Evolutionary conservation across 306 rosid genomes (phyloP).

Genomic region (Potentilla sterilis): DNA sequence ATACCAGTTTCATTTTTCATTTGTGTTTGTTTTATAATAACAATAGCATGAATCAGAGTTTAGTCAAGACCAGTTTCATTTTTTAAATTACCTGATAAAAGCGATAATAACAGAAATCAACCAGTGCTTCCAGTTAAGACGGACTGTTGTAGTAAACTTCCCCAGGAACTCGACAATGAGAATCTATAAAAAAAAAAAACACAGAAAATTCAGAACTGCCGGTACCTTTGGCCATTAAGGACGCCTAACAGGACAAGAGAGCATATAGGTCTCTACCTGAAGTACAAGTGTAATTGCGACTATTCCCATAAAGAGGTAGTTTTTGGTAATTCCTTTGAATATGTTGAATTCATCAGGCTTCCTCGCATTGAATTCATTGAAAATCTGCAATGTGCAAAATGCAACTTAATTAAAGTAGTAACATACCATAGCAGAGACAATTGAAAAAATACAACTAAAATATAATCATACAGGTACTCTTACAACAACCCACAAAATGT

Average conservation of each 20-base stretch:
- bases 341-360: slow-evolving; percentile 81
- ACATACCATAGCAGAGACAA: not conserved
- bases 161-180: slow-evolving; percentile 74
- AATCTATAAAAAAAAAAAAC: slow-evolving; percentile 39
- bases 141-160: slow-evolving; percentile 62
- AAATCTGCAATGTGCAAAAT: slow-evolving; percentile 46
- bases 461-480: not conserved
- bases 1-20: not conserved
- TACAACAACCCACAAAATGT: not conserved
- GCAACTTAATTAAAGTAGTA: not conserved
- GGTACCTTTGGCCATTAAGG: not conserved
- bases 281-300: slow-evolving; percentile 61
- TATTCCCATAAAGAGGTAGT: slow-evolving; percentile 78
- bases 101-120: slow-evolving; percentile 65
- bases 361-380: slow-evolving; percentile 88
- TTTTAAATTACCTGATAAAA: slow-evolving; percentile 54
- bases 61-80: not conserved
- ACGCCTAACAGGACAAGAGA: not conserved
- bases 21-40: not conserved
- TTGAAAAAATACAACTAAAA: not conserved
- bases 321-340: slow-evolving; percentile 66
- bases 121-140: slow-evolving; percentile 78
- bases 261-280: slow-evolving; percentile 51
- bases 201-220: not conserved
- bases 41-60: not conserved